Base-by-base conservation (phyloP, 805 yeast genomes). In the Suhomyces prunicola region DNA sequence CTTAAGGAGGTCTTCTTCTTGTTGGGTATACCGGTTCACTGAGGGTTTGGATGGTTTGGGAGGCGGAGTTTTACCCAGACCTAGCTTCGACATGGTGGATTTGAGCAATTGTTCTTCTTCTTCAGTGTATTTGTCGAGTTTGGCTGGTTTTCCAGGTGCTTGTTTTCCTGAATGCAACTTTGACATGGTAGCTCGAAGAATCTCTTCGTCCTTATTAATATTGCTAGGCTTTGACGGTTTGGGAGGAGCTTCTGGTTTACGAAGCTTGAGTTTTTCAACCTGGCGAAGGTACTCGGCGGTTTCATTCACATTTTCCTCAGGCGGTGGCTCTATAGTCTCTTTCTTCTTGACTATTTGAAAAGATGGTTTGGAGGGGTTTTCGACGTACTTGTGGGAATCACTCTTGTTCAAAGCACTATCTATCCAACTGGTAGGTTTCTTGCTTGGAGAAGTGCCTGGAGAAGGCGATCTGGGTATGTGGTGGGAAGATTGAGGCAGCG, bases 1-100 rank as follows among this genome's bases (percentile, higher is more conserved):
- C 44, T 54, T 53, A n/a, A 64, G 56, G 5, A 62, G 31, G 39
- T 59, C 63, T 6, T 58, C 40, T 15, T 64, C 67, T 15, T 55
- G 48, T 19, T 60, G 45, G 33, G 57, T 56, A 46, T 57, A 62
- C 17, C 45, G 44, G 7, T 48, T 50, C 24, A 55, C 48, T 2
- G 62, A 56, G 9, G 60, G 59, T 22, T 57, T 58, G 10, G 48
- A 31, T 3, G 56, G 59, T 51, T 54, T 50, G 17, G 55, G 51
- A 19, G 57, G 48, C 7, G 49, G 40, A 5, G 17, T 24, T 10
- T 50, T 27, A 6, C 46, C 48, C 0, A 24, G 22, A 15, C 57
- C 56, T 40, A 48, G 26, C 35, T 46, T 24, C 0, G 61, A 52
- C 55, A 60, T 55, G 9, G 60, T 54, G 6, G 55, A 50, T 22